Conservation (phyloP, 345 rosid genomes). For the Xanthoceras sorbifolium region DNA sequence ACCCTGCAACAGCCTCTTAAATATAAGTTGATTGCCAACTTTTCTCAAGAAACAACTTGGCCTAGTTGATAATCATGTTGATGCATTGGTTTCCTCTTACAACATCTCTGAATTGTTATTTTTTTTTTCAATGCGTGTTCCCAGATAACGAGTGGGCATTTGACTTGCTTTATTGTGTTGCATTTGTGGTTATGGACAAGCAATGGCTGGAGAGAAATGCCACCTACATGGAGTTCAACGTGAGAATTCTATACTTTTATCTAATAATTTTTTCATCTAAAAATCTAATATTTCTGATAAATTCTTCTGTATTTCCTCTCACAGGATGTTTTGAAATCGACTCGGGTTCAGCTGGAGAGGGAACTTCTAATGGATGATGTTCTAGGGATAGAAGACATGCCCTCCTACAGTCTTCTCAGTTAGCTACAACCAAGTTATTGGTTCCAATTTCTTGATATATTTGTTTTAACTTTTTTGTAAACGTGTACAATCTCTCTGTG, state of each 20-base stretch:
- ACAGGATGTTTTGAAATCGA: slow-evolving; percentile 80
- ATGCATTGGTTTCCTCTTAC: not conserved
- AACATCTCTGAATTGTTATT: not conserved
- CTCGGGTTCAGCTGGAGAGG: slow-evolving; percentile 71
- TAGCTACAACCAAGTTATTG: slow-evolving; percentile 26
- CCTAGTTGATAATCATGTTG: not conserved
- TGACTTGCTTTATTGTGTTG: slow-evolving; percentile 89
- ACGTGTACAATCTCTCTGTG: slow-evolving; percentile 9
- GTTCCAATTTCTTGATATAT: not conserved
- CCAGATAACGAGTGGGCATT: slow-evolving; percentile 93
- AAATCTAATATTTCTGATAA: too few species aligned
- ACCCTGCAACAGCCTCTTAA: not conserved
- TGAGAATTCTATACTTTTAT: slow-evolving; percentile 36
- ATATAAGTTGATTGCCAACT: too few species aligned
- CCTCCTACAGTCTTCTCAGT: slow-evolving; percentile 73
- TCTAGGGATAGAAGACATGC: slow-evolving; percentile 81
- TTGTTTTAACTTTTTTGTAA: not conserved
- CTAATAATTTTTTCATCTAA: too few species aligned
- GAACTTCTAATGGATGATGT: slow-evolving; percentile 89
- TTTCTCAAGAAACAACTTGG: too few species aligned
- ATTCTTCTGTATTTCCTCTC: not conserved
- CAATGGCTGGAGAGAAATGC: slow-evolving; percentile 92
- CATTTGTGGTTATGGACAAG: slow-evolving; percentile 87
- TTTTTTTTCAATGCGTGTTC: not conserved
- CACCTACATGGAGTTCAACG: slow-evolving; percentile 95